phyloP scores from a whole-genome alignment of 1,284 basidiomycete species.

The Puccinia horiana region DNA sequence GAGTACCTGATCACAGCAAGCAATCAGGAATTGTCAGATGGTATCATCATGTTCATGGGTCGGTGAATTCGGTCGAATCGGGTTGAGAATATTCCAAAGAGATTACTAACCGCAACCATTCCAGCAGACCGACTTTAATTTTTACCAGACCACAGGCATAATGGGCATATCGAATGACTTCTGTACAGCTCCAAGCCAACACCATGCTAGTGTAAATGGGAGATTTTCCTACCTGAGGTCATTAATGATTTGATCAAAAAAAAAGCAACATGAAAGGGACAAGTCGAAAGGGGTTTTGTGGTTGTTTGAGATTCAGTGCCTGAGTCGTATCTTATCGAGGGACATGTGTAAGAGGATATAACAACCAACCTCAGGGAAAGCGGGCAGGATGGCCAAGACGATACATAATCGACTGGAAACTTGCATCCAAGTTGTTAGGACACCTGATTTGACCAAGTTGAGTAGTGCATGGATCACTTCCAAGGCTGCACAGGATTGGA shows the following conservation, averaged over 20 bases:
- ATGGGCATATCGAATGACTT: slow-evolving; percentile 87
- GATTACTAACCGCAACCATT: slow-evolving; percentile 61
- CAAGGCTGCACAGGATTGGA: slow-evolving; percentile 77
- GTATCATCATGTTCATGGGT: no score
- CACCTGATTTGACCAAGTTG: slow-evolving; percentile 79
- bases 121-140: slow-evolving; percentile 58
- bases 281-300: background rate
- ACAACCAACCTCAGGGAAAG: slow-evolving; percentile 59
- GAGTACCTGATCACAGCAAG: slow-evolving; percentile 68
- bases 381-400: slow-evolving; percentile 78
- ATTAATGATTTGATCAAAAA: background rate
- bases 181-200: slow-evolving; percentile 87
- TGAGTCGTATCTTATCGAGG: no score
- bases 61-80: no score
- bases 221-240: slow-evolving; percentile 64
- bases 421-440: slow-evolving; percentile 80
- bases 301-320: no score
- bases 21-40: background rate
- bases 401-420: slow-evolving; percentile 82
- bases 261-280: no score
- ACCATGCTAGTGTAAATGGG: slow-evolving; percentile 89
- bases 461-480: slow-evolving; percentile 80
- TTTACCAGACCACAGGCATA: slow-evolving; percentile 75
- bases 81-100: no score
- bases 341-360: background rate